Evolutionary conservation across 2,329 filamentous ascomycete genomes (phyloP), one percentile per base, ranked within the genome.

Genomic region (Nemania sp.): DNA sequence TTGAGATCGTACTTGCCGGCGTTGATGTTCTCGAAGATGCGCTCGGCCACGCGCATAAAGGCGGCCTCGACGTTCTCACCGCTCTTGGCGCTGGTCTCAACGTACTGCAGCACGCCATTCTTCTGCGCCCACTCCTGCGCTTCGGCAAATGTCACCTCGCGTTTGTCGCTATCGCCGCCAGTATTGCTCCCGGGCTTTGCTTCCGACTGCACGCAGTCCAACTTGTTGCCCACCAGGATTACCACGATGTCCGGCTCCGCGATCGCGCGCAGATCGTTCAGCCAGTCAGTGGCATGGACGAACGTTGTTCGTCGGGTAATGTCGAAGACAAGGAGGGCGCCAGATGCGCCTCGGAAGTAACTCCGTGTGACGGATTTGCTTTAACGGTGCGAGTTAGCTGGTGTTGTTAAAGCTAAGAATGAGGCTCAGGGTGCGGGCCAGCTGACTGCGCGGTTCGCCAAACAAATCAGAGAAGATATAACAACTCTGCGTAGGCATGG

Each of bases 11-110:
- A 98, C 78, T 90, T 93, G 11, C 96, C 96, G 1, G 93, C 93
- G 83, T 98, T 93, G 70, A 99, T 98, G 77, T 98, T 98, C 79
- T 95, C 90, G 78, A 97, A 97, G 83, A 99, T 98, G 80, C 94
- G 87, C 84, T 98, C 94, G 22, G 96, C 94, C 15, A 98, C 94
- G 77, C 96, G 90, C 77, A 97, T 87, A 77, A 99, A 99, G 1
- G 96, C 96, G 73, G 90, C 88, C 80, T 99, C 96, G 41, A 99
- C 96, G 58, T 93, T 93, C 78, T 97, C 93, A 60, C 96, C 96
- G 70, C 91, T 97, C 85, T 98, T 99, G 57, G 96, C 96, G 73
- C 91, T 94, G 45, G 96, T 99, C 84, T 99, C 96, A 70, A 98
- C 93, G 79, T 98, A 98, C 78, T 94, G 90, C 77, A 97, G 88